Percentiles rank a stretch among this genome's conserved stretches.
Evolutionary conservation across 768 basidiomycete species (phyloP).

Genomic region (Boletus insuetus): DNA sequence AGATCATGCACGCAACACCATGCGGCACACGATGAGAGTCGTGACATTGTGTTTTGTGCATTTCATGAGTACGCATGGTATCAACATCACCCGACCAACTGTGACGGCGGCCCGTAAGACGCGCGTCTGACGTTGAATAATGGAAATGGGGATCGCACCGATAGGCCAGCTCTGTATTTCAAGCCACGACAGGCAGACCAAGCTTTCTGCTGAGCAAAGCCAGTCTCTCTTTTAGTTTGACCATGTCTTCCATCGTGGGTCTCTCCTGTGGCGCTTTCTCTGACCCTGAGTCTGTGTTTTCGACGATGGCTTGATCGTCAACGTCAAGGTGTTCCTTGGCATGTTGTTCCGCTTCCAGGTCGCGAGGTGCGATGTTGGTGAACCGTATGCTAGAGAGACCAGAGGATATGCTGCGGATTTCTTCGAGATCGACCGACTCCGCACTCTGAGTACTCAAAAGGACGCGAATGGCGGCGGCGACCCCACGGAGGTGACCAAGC

Average conservation of each 20-base stretch:
- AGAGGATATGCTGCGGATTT: constrained; percentile 52
- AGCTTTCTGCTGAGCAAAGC: constrained; percentile 30
- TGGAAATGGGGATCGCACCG: not conserved
- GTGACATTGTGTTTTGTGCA: not conserved
- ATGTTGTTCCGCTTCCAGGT: constrained; percentile 77
- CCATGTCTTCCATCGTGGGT: constrained; percentile 42
- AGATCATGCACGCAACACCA: not conserved
- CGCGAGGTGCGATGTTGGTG: constrained; percentile 69
- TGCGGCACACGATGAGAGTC: not conserved
- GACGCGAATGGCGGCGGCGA: constrained; percentile 58
- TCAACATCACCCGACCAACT: not conserved
- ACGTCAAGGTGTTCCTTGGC: constrained; percentile 59
- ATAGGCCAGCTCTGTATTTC: not conserved
- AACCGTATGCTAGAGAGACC: constrained; percentile 62
- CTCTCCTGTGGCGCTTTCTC: constrained; percentile 14
- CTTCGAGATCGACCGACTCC: constrained; percentile 27
- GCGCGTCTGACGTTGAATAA: not conserved
- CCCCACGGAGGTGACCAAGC: constrained; percentile 75
- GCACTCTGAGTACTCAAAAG: constrained; percentile 42
- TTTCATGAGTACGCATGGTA: not conserved
- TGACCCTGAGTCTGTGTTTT: constrained; percentile 38
- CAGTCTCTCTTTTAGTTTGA: constrained; percentile 37
- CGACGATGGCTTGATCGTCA: constrained; percentile 29
- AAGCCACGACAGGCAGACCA: constrained; percentile 26
- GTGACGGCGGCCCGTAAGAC: not conserved